Base-by-base conservation (phyloP, 345 rosid species). In the Gossypium arboreum region DNA sequence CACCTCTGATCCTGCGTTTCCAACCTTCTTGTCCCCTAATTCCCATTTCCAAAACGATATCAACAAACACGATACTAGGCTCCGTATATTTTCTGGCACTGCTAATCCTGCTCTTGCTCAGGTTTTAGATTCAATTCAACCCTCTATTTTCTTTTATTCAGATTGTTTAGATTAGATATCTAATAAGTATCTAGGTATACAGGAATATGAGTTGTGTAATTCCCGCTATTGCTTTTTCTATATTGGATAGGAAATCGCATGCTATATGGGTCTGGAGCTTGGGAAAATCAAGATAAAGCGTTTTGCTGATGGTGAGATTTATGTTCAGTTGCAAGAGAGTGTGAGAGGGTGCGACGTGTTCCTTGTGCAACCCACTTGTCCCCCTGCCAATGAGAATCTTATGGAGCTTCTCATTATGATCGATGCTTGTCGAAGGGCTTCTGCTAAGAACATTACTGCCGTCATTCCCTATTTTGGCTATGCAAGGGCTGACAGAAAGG, bases 401-500 rank as follows among this genome's bases (percentile, higher is more conserved):
- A 94, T 94, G 98, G 98, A 94, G 81, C 91, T 94, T 73, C 88
- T 94, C 20, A 83, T 94, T 52, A 94, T 94, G 98, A 84, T 94
- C 71, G 98, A 94, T 84, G 98, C 98, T 66, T 94, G 97, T 84
- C 90, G 98, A 11, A 83, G 98, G 84, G 98, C 98, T 9, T 94
- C 98, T 0, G 98, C 98, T 48, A 92, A 91, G 78, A 91, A 86
- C 47, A 94, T 94, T 41, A 94, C 97, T 3, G 98, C 98, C 2
- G 98, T 94, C 12, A 91, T 94, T 78, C 98, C 98, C 8, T 94
- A 94, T 85, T 94, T 94, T 82, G 98, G 97, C 50, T 92, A 92
- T 79, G 98, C 98, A 60, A 87, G 98, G 77, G 98, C 98, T 76
- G 98, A 94, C 85, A 84, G 98, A 81, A 94, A 94, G 97, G 98